These are phyloP conservation scores for Pleurotus citrinopileatus DNA, from an alignment of 768 basidiomycete genomes.

Conservation along the genomic window DNA sequence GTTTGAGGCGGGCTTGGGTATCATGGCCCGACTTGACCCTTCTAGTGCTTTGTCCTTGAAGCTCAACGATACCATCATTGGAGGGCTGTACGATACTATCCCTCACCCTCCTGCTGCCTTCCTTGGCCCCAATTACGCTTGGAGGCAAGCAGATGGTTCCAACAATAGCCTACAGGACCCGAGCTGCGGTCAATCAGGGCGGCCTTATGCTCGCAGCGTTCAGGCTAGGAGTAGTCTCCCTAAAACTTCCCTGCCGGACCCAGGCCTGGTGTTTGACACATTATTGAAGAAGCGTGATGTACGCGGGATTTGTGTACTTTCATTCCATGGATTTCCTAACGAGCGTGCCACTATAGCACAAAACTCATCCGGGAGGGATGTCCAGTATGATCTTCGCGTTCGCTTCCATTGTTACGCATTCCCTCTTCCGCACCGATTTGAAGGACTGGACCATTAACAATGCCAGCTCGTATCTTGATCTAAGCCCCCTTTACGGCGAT, in stretches of 20 bases:
- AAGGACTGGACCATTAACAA: constrained; percentile 45
- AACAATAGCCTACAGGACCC: constrained; percentile 45
- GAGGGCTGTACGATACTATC: constrained; percentile 53
- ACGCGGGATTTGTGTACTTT: constrained; percentile 29
- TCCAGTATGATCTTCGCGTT: constrained; percentile 66
- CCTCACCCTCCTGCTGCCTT: constrained; percentile 46
- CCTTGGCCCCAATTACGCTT: constrained; percentile 31
- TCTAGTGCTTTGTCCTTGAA: constrained; percentile 15
- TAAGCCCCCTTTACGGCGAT: constrained; percentile 54
- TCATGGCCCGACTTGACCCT: constrained; percentile 25
- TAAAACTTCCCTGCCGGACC: constrained; percentile 45
- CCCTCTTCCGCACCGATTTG: constrained; percentile 48
- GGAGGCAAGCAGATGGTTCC: constrained; percentile 47
- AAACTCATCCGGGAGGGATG: constrained; percentile 52
- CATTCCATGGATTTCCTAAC: constrained; percentile 19
- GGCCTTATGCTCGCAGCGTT: constrained; percentile 52
- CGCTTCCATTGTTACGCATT: constrained; percentile 62
- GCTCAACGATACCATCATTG: constrained; percentile 24
- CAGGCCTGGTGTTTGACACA: constrained; percentile 60
- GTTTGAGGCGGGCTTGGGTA: constrained; percentile 26
- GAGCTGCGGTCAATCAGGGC: constrained; percentile 47
- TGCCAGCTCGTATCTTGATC: constrained; percentile 54
- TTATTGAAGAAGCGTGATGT: constrained; percentile 42
- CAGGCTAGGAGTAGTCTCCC: constrained; percentile 40
- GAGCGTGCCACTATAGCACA: constrained; percentile 26